Evolutionary conservation across 2,329 filamentous ascomycete species (phyloP).

Genomic region (Akanthomyces muscarius): DNA sequence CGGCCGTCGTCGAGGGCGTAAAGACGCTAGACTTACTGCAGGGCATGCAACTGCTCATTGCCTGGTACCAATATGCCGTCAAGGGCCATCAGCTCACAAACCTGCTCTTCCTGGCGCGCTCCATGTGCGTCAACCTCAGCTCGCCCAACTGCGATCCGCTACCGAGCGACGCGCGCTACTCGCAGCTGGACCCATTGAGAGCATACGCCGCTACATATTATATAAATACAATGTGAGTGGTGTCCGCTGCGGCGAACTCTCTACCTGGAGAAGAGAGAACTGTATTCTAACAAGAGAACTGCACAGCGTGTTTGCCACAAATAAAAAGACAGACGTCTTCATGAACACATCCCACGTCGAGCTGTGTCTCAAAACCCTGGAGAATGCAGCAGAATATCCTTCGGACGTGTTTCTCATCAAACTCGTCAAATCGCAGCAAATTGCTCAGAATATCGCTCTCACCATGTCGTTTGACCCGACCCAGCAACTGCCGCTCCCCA

Average conservation of each 20-base stretch:
- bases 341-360: slow-evolving; percentile 45
- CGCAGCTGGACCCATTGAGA: slow-evolving; percentile 41
- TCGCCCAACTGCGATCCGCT: slow-evolving; percentile 29
- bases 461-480: slow-evolving; percentile 33
- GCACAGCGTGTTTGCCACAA: slow-evolving; percentile 39
- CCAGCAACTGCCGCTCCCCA: slow-evolving; percentile 35
- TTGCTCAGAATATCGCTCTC: slow-evolving; percentile 44
- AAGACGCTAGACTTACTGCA: slow-evolving; percentile 46
- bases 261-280: too few relatives aligned
- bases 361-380: slow-evolving; percentile 40
- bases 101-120: slow-evolving; percentile 44
- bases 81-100: slow-evolving; percentile 49
- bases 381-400: slow-evolving; percentile 38
- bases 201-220: slow-evolving; percentile 49
- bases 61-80: slow-evolving; percentile 47
- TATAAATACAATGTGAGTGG: slow-evolving; percentile 43
- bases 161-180: slow-evolving; percentile 24
- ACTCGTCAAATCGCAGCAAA: slow-evolving; percentile 45
- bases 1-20: slow-evolving; percentile 37
- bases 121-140: slow-evolving; percentile 41
- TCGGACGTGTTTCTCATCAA: slow-evolving; percentile 43
- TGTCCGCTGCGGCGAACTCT: too few relatives aligned
- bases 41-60: slow-evolving; percentile 41
- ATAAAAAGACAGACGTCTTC: slow-evolving; percentile 45
- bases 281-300: neutral